Evolutionary conservation across 805 yeast species (phyloP).

Genomic region (Zygosaccharomyces lentus): DNA sequence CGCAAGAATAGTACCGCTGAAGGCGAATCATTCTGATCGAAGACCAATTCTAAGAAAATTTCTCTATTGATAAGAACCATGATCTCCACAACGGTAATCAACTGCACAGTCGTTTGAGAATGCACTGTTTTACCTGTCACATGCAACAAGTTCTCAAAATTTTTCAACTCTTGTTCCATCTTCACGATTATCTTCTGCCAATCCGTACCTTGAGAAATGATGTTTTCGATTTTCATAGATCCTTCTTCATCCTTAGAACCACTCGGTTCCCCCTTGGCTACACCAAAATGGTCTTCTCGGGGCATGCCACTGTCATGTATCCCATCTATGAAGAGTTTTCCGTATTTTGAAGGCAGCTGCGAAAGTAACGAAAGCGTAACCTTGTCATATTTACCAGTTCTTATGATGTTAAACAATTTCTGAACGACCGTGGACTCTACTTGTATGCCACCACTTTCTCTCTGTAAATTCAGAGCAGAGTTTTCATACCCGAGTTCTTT

Average conservation of each 20-base stretch:
- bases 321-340: constrained; percentile 8
- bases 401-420: constrained; percentile 37
- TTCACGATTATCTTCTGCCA: constrained; percentile 16
- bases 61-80: constrained; percentile 26
- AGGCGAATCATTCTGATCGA: constrained; percentile 17
- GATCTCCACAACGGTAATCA: constrained; percentile 23
- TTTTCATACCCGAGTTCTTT: constrained; percentile 45
- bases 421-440: constrained; percentile 43
- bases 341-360: constrained; percentile 29
- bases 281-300: not conserved
- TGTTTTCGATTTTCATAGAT: constrained; percentile 18
- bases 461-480: constrained; percentile 39
- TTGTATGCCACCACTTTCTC: constrained; percentile 39
- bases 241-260: constrained; percentile 6
- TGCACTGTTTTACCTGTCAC: constrained; percentile 10
- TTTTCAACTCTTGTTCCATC: constrained; percentile 17
- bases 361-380: constrained; percentile 29
- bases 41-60: constrained; percentile 28
- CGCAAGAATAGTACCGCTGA: constrained; percentile 25
- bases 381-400: constrained; percentile 41
- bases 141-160: constrained; percentile 13
- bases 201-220: constrained; percentile 13
- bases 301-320: constrained; percentile 7
- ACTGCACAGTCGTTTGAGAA: constrained; percentile 11
- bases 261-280: not conserved